Percentiles rank a stretch among this genome's conserved stretches.
These are phyloP conservation scores for Viridothelium virens DNA, from an alignment of 495 filamentous ascomycete species.

Conservation along the genomic window DNA sequence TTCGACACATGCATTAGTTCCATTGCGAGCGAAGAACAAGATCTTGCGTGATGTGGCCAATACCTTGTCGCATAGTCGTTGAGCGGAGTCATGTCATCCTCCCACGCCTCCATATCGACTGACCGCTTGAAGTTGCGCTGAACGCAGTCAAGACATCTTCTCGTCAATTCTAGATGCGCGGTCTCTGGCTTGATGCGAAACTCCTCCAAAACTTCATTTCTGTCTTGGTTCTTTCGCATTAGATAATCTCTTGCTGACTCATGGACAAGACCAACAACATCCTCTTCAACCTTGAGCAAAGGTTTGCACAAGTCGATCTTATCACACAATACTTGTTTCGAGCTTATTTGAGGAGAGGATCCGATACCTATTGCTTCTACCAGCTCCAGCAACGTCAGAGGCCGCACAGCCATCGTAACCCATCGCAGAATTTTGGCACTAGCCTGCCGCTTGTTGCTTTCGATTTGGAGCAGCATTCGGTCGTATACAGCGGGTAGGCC, in stretches of 20 bases:
- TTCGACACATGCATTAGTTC: not conserved
- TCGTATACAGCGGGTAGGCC: constrained; percentile 33
- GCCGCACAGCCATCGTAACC: constrained; percentile 31
- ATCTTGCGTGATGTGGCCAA: constrained; percentile 5
- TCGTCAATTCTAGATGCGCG: not conserved
- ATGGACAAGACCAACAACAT: constrained; percentile 31
- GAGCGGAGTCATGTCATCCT: not conserved
- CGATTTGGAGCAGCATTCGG: constrained; percentile 34
- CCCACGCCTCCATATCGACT: not conserved
- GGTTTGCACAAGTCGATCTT: constrained; percentile 24
- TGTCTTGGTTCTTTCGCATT: constrained; percentile 18
- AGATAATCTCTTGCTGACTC: constrained; percentile 37
- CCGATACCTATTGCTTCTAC: constrained; percentile 16
- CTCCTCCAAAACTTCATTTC: constrained; percentile 18
- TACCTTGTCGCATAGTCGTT: not conserved
- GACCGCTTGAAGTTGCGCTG: not conserved
- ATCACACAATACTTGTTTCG: constrained; percentile 22
- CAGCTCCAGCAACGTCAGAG: constrained; percentile 31
- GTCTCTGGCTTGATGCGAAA: constrained; percentile 22
- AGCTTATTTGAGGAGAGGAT: constrained; percentile 7
- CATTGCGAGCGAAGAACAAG: not conserved
- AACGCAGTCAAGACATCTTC: not conserved
- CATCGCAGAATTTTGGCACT: constrained; percentile 31
- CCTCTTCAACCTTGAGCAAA: constrained; percentile 29
- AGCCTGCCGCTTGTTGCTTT: constrained; percentile 21